These are phyloP conservation scores for Podaxis sp. DNA, from an alignment of 768 basidiomycete genomes.

Conservation along the genomic window DNA sequence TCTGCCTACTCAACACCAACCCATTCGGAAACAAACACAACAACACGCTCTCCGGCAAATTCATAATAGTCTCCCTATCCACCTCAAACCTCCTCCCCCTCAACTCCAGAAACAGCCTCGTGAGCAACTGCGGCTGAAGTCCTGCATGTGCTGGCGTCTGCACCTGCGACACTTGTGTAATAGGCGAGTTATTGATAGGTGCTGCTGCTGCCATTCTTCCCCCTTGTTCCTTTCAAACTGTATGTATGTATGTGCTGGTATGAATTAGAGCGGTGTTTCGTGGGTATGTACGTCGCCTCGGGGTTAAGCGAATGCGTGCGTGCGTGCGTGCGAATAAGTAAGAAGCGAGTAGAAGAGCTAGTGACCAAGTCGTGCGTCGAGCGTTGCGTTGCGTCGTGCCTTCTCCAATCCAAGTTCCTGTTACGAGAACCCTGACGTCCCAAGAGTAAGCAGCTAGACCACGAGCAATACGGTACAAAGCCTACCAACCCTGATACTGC, in stretches of 20 bases:
- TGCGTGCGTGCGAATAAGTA: neutral
- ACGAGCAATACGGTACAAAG: neutral
- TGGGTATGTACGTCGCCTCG: neutral
- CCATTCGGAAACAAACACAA: constrained; percentile 98
- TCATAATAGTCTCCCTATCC: constrained; percentile 97
- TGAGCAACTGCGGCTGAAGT: constrained; percentile 84
- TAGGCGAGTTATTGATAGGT: constrained; percentile 43
- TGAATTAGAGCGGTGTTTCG: neutral
- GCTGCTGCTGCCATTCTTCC: constrained; percentile 9
- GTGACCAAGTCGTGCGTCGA: neutral
- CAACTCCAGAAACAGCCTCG: constrained; percentile 87
- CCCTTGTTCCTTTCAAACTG: too few relatives aligned
- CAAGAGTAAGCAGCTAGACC: neutral
- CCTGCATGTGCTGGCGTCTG: constrained; percentile 65
- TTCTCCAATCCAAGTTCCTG: neutral
- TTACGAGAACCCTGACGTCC: neutral
- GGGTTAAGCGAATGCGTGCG: neutral
- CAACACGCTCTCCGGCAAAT: constrained; percentile 94
- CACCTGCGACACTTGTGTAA: constrained; percentile 61
- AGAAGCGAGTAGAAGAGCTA: neutral
- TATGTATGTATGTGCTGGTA: neutral
- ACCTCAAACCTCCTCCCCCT: constrained; percentile 90
- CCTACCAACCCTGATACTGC: neutral
- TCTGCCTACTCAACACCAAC: constrained; percentile 87
- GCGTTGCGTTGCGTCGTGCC: neutral